Evolutionary conservation across 2,329 filamentous ascomycete genomes (phyloP).

Genomic region (Coleophoma crateriformis): DNA sequence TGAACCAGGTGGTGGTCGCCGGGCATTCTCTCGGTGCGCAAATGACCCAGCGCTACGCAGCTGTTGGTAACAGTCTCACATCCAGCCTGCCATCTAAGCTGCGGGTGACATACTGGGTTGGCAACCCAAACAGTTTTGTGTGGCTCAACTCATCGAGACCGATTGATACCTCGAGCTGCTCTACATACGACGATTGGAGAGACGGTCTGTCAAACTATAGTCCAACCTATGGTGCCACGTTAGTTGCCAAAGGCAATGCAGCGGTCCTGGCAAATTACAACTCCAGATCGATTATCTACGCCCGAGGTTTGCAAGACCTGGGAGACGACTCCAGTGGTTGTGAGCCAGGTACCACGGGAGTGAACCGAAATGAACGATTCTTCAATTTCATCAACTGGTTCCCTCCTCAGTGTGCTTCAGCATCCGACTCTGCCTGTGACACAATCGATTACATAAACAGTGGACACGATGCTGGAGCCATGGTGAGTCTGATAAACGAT

Average conservation of each 20-base stretch:
- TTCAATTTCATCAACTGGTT: conserved; percentile 32
- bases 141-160: conserved; percentile 27
- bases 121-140: conserved; percentile 28
- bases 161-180: conserved; percentile 21
- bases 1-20: conserved; percentile 28
- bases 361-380: conserved; percentile 30
- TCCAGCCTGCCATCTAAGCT: conserved; percentile 14
- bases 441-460: conserved; percentile 28
- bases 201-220: conserved; percentile 27
- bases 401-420: conserved; percentile 20
- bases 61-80: conserved; percentile 21
- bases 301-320: conserved; percentile 25
- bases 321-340: conserved; percentile 29
- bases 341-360: conserved; percentile 24
- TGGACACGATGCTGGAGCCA: conserved; percentile 28
- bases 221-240: conserved; percentile 5
- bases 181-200: conserved; percentile 27
- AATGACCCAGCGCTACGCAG: conserved; percentile 28
- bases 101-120: conserved; percentile 26
- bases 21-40: conserved; percentile 30
- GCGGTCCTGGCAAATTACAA: conserved; percentile 27
- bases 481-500: conserved; percentile 7
- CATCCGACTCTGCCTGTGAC: conserved; percentile 12
- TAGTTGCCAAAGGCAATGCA: conserved; percentile 12
- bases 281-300: conserved; percentile 27